These are phyloP conservation scores for Fagus crenata DNA, from an alignment of 306 rosid species.

Conservation along the genomic window DNA sequence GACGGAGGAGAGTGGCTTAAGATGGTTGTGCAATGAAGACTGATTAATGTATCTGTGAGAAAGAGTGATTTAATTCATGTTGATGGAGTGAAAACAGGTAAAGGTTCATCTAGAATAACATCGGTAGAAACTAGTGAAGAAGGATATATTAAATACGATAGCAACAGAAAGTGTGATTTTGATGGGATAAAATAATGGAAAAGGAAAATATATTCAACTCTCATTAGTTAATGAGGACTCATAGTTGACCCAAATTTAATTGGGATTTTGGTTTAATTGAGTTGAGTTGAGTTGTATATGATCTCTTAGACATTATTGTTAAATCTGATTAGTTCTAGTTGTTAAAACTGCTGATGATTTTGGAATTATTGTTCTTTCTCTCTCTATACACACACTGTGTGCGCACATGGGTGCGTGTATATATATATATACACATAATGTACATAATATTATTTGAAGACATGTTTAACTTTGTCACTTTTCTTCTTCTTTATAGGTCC, in stretches of 20 bases:
- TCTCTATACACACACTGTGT: background rate
- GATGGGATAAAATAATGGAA: background rate
- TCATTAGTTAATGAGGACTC: background rate
- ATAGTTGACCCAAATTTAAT: background rate
- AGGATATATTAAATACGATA: background rate
- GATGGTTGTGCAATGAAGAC: too few species aligned
- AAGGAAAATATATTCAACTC: background rate
- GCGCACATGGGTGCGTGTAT: too few species aligned
- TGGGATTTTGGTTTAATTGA: background rate
- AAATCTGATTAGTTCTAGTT: background rate
- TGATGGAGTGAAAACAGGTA: background rate
- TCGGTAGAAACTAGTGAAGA: too few species aligned
- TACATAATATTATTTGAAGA: background rate
- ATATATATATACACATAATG: background rate
- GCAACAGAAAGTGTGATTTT: background rate
- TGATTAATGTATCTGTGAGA: too few species aligned
- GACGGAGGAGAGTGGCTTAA: too few species aligned
- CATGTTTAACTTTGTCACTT: conserved; percentile 5
- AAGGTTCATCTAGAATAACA: background rate
- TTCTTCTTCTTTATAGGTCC: conserved; percentile 51
- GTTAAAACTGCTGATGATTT: background rate
- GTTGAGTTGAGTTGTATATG: background rate
- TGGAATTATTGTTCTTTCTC: background rate
- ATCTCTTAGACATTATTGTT: background rate
- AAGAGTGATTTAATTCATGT: too few species aligned